Percentiles rank a stretch among this genome's conserved stretches.
Conservation (phyloP, 345 rosid species). For the Acer saccharum region DNA sequence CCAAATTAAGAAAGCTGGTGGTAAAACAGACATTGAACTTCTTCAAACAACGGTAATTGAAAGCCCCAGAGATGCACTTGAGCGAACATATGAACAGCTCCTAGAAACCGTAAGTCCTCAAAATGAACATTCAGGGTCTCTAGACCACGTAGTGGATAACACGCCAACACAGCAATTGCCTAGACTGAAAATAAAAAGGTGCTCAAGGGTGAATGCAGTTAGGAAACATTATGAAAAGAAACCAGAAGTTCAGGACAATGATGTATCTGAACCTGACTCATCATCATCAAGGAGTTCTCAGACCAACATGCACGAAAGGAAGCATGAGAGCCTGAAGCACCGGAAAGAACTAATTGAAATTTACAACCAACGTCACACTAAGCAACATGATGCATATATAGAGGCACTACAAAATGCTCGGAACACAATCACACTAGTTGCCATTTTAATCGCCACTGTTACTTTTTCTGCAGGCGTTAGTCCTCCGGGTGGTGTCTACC, state of each 20-base stretch:
- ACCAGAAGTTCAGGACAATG: not conserved
- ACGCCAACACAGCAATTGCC: not conserved
- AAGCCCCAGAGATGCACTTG: slow-evolving; percentile 2
- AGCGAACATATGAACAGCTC: not conserved
- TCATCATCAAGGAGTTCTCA: not conserved
- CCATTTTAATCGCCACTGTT: slow-evolving; percentile 29
- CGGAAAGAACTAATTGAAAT: no score
- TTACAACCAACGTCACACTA: no score
- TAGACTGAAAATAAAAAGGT: not conserved
- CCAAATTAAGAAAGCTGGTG: not conserved
- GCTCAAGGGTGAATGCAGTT: not conserved
- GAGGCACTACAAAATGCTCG: no score
- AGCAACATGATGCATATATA: no score
- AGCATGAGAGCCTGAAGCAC: no score
- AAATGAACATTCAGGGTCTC: not conserved
- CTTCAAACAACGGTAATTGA: not conserved
- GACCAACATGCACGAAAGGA: not conserved
- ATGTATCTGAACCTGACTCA: not conserved
- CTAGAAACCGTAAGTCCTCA: not conserved
- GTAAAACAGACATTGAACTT: not conserved
- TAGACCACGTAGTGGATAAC: no score
- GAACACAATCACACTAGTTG: no score
- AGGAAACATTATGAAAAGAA: not conserved
- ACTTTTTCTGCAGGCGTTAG: slow-evolving; percentile 28
- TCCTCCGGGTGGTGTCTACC: slow-evolving; percentile 29